Evolutionary conservation across 2,329 filamentous ascomycete genomes (phyloP), one percentile per base, ranked within the genome.

Genomic region (Curvularia eragrostidis): DNA sequence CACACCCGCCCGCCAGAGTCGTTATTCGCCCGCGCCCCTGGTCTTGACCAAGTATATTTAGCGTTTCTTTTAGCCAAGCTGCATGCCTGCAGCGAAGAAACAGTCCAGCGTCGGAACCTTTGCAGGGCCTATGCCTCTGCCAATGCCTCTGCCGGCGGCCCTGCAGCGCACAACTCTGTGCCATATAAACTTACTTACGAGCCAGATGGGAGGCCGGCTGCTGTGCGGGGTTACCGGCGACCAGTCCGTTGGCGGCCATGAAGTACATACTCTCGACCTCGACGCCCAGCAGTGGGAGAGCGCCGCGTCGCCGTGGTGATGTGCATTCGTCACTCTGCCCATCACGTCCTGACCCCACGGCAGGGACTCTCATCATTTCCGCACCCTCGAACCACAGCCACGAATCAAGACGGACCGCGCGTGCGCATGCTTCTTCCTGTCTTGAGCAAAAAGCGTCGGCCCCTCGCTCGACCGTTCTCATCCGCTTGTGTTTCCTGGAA

Each of bases 341-440:
- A 57, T 70, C 63, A 66, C 66, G 65, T 63, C 60, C 58, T 52
- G 52, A 66, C 64, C 62, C 53, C 60, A 60, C 56, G 60, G 56
- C 63, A 62, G 63, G 66, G 67, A 51, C 66, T 49, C 54, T 61
- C 58, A 63, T 68, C 67, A 67, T 63, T 58, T 65, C 63, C 62
- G 61, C 61, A 65, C 56, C 59, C 61, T 54, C 58, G 48, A 54
- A 34, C 47, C 47, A 48, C 43, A 9, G 44, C 42, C 56, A 64
- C 66, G 63, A 69, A 70, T 70, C 66, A 67, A 54, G 54, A 47
- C 57, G 56, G 59, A 47, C 61, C 63, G 59, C 64, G 56, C 43
- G 53, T 58, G 42, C 53, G 49, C 51, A 44, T 53, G 59, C 46
- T 43, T 39, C 32, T 60, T 49, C 48, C 46, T 46, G 41, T 48